Base-by-base conservation (phyloP, 106 monocot species). In the Acorus calamus region DNA sequence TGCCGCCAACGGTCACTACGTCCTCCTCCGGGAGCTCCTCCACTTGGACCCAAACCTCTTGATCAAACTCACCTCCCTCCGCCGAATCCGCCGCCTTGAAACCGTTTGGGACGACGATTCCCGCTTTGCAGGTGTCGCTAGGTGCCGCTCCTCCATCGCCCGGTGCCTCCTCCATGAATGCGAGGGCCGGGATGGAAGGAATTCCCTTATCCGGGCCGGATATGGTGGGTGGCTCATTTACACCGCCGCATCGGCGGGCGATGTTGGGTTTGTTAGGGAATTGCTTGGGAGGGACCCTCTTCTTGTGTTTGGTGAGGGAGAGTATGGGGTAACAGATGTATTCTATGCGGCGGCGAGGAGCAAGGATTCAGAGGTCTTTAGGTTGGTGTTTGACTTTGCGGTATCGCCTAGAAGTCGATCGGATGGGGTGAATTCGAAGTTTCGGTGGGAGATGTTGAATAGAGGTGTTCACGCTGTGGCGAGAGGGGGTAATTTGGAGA, bases 41-140 rank as follows among this genome's bases (percentile, higher is more conserved):
- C 13, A 56, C 56, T 11, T 56, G n/a, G 56, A 56, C n/a, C 5
- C 56, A 8, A 56, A 56, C 56, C 56, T 56, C 56, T 12, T n/a
- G n/a, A 56, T 56, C 13, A 56, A 56, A 12, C 56, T 56, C 2
- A 56, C 56, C 56, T 11, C 56, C 4, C 56, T 56, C n/a, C 5
- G 56, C 5, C 13, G 56, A 5, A 56, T 56, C 56, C 13, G 56
- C 4, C 56, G n/a, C 8, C 13, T 56, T 56, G 56, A 56, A 12
- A n/a, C 56, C n/a, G n/a, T 56, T 5, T 56, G 13, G 6, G 56
- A 56, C 13, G 56, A 9, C 13, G 56, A 56, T 14, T 56, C n/a
- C 5, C 13, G 56, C 5, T 56, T 56, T 14, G n/a, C 4, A 56
- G n/a, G 13, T 2, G 56, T n/a, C n/a, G 56, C 13, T 5, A 0